Conservation (phyloP, 768 basidiomycete genomes). For the Pluteus cervinus region DNA sequence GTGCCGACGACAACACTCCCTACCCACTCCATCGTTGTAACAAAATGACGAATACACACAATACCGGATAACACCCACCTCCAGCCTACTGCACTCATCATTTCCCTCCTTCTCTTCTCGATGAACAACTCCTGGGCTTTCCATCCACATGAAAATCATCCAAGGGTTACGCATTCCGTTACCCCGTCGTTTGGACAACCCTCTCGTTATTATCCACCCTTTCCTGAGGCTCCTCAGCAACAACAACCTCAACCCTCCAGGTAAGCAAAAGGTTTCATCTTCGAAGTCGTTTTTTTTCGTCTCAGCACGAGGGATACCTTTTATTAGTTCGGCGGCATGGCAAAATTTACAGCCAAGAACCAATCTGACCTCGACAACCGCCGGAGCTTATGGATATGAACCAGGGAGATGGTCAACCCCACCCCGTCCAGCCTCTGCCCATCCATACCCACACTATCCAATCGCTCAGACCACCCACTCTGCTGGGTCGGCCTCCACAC, state of each 20-base stretch:
- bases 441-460: neutral
- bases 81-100: too few relatives aligned
- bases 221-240: conserved; percentile 10
- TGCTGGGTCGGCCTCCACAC: conserved; percentile 1
- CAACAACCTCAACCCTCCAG: conserved; percentile 3
- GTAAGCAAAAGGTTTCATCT: too few relatives aligned
- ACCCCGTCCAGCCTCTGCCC: conserved; percentile 1
- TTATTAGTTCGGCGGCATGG: too few relatives aligned
- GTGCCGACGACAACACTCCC: too few relatives aligned
- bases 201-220: conserved; percentile 8
- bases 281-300: too few relatives aligned
- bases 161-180: conserved; percentile 23
- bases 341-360: too few relatives aligned
- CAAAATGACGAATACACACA: too few relatives aligned
- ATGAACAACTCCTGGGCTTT: conserved; percentile 9
- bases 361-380: too few relatives aligned
- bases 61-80: too few relatives aligned
- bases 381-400: too few relatives aligned
- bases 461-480: conserved; percentile 6
- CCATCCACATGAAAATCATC: conserved; percentile 19
- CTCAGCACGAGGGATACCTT: too few relatives aligned
- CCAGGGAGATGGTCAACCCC: conserved; percentile 9
- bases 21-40: too few relatives aligned
- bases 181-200: conserved; percentile 25
- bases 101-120: neutral